phyloP scores from a whole-genome alignment of 2,329 filamentous ascomycete genomes.

The Aspergillus ibericus region DNA sequence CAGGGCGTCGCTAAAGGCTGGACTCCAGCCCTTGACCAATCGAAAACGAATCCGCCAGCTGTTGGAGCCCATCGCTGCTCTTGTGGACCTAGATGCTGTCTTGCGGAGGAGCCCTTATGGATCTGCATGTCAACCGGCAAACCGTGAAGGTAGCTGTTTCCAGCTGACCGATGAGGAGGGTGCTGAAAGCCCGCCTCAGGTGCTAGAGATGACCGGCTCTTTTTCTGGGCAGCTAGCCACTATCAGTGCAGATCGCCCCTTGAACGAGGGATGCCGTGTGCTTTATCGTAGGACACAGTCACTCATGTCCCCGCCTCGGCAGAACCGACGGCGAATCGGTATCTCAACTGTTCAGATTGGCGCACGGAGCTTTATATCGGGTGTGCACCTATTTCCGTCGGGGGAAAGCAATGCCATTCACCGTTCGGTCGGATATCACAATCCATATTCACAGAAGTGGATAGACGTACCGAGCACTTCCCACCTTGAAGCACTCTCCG shows the following conservation, averaged over 20 bases:
- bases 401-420: not conserved
- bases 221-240: slow-evolving; percentile 1
- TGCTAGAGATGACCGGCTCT: not conserved
- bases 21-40: slow-evolving; percentile 4
- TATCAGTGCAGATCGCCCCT: not conserved
- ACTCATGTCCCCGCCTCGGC: not conserved
- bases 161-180: not conserved
- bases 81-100: slow-evolving; percentile 8
- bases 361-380: slow-evolving; percentile 5
- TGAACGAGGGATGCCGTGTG: slow-evolving; percentile 5
- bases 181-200: not conserved
- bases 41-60: slow-evolving; percentile 11
- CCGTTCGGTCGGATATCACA: slow-evolving; percentile 5
- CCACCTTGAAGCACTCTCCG: not conserved
- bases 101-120: not conserved
- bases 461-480: not conserved
- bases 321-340: not conserved
- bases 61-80: slow-evolving; percentile 14
- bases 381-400: not conserved
- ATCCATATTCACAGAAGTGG: not conserved
- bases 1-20: not conserved
- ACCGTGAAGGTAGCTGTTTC: not conserved
- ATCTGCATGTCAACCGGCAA: not conserved
- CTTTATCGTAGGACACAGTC: not conserved
- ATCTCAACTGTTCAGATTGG: slow-evolving; percentile 13